Conservation (phyloP, 2,329 filamentous ascomycete genomes). For the Fusarium anguioides region DNA sequence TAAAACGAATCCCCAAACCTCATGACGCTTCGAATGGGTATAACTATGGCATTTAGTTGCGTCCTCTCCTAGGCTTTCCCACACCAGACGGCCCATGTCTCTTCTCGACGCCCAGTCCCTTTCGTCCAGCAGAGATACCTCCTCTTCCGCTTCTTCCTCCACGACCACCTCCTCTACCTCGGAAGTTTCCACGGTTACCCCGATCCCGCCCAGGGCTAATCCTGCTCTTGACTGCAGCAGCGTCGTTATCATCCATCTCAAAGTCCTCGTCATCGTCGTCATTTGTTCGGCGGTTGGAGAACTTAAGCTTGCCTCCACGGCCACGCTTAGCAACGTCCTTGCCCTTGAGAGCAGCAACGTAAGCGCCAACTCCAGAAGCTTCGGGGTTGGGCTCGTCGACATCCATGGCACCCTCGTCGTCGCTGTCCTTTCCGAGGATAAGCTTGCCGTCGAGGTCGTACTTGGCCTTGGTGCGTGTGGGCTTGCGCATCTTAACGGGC, state of each 20-base stretch:
- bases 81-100: constrained; percentile 57
- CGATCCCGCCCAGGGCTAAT: constrained; percentile 55
- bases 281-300: constrained; percentile 69
- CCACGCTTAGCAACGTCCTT: constrained; percentile 73
- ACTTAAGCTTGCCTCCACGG: constrained; percentile 75
- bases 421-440: constrained; percentile 71
- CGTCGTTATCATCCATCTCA: constrained; percentile 65
- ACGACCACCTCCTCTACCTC: constrained; percentile 48
- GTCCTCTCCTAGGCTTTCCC: constrained; percentile 55
- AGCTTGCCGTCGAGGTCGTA: constrained; percentile 83
- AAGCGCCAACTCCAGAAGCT: constrained; percentile 71
- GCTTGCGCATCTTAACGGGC: constrained; percentile 72
- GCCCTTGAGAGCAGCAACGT: constrained; percentile 75
- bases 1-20: constrained; percentile 40
- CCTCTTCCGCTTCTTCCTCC: constrained; percentile 58
- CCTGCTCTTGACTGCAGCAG: constrained; percentile 63
- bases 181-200: constrained; percentile 50
- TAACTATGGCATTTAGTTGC: constrained; percentile 47
- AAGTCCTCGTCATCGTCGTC: constrained; percentile 61
- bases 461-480: constrained; percentile 71
- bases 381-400: constrained; percentile 71
- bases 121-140: constrained; percentile 58
- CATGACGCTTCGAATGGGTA: constrained; percentile 45
- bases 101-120: constrained; percentile 64
- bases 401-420: constrained; percentile 68